Evolutionary conservation across 495 filamentous ascomycete genomes (phyloP), one percentile per base, ranked within the genome.

Genomic region (Aspergillus affinis): DNA sequence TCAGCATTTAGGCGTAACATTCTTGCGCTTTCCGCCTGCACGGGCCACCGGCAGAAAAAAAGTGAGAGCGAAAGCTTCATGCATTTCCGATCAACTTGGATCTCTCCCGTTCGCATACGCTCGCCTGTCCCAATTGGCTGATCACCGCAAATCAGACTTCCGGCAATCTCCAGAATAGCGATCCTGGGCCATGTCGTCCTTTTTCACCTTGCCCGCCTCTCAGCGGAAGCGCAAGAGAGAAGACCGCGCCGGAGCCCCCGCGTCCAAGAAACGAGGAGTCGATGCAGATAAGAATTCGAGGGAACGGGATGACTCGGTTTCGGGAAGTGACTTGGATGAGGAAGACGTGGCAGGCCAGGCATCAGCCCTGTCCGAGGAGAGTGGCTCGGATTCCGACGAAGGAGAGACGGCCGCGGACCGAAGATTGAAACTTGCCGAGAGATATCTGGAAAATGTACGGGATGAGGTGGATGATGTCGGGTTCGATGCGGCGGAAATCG

Each of bases 401-500:
- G 81, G 84, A 64, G 95, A 97, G 75, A 98, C 94, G 13, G 91
- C 87, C 3, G 91, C 90, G 58, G 91, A 96, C 66, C 87, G 90
- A 72, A 84, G 94, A 58, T 72, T 96, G 65, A 87, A 93, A 65
- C 84, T 98, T 41, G 94, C 94, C 9, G 91, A 97, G 76, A 87
- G 90, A 62, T 98, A 98, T 72, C 80, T 98, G 49, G 89, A 95
- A 18, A 97, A 95, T 69, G 87, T 96, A 54, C 82, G 86, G 52
- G 82, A 89, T 53, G 92, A 97, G 69, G 89, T 95, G 26, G 85
- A 89, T 54, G 87, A 88, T 68, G 82, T 78, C 53, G 94, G 90
- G 6, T 98, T 97, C 65, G 91, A 98, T 76, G 94, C 94, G 4
- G 92, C 87, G 60, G 88, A 97, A 19, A 90, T 98, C 48, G 94